Evolutionary conservation across 208 protist genomes (phyloP), one percentile per base, ranked within the genome.

Genomic region (Blechomonas ayalai): DNA sequence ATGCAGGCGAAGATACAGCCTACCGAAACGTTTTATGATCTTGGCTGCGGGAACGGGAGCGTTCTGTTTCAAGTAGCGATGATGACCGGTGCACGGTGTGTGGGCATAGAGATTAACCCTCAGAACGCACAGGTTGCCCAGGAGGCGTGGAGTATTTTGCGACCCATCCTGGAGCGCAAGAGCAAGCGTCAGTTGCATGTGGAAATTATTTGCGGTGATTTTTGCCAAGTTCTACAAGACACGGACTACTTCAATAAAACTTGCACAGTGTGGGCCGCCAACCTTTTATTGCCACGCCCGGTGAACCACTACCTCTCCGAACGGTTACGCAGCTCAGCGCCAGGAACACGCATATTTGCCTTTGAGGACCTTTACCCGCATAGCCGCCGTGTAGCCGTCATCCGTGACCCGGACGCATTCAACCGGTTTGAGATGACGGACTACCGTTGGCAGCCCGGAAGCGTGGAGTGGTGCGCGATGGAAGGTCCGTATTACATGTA

Each of bases 31-130:
- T 90, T 94, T 47, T 90, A 81, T 33, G 81, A 94, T 47, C 59
- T 88, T 33, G 80, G 80, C 12, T 89, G 85, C 41, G 85, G 81
- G 2, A 90, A 88, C 59, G 83, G 83, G 23, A 89, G 79, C 44
- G 83, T 92, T n/a, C 56, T 92, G 16, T 86, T 92, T 56, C 79
- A 92, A 39, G 75, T 92, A 3, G 83, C 79, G 4, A 50, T 67
- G 9, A 25, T 78, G 55, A 92, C 83, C 8, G 83, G 83, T 2
- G 66, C 61, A 13, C 61, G 70, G 12, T 87, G 78, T 41, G 67
- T 92, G n/a, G 83, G 83, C 12, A 59, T 92, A 7, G 83, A 92
- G 26, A 68, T 92, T 16, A 82, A 83, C 35, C 47, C 58, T 4
- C 62, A 59, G 19, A 92, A 92, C 40, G 76, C 79, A 13, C 20